These are phyloP conservation scores for Coleophoma crateriformis DNA, from an alignment of 2,329 filamentous ascomycete genomes.

Conservation along the genomic window DNA sequence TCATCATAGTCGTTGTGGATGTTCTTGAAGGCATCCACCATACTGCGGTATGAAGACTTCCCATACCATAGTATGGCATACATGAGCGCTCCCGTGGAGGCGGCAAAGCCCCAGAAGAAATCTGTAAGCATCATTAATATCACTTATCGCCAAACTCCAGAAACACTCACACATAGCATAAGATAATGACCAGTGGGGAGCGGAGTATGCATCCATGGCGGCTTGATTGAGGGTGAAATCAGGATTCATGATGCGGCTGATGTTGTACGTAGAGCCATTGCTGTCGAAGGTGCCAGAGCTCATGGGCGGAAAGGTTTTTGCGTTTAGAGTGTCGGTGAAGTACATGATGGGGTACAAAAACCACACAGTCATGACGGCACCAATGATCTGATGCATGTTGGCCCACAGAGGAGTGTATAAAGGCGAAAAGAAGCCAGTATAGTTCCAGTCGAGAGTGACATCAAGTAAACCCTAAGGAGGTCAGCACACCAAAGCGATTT, in stretches of 20 bases:
- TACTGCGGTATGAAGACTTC: constrained; percentile 13
- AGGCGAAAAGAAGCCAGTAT: constrained; percentile 23
- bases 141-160: no score
- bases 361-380: constrained; percentile 6
- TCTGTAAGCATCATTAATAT: background rate
- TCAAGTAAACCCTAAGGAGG: constrained; percentile 14
- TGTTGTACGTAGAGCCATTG: constrained; percentile 21
- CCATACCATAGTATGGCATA: constrained; percentile 25
- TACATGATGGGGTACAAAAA: constrained; percentile 6
- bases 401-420: constrained; percentile 67
- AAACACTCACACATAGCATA: constrained; percentile 19
- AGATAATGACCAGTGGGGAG: constrained; percentile 17
- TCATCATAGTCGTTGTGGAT: constrained; percentile 21
- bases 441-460: constrained; percentile 19
- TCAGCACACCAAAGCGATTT: background rate
- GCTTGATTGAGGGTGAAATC: constrained; percentile 26
- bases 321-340: constrained; percentile 4
- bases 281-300: constrained; percentile 58
- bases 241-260: constrained; percentile 18
- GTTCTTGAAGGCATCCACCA: constrained; percentile 15
- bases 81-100: constrained; percentile 24
- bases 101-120: constrained; percentile 30
- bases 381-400: constrained; percentile 65
- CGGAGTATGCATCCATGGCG: constrained; percentile 61
- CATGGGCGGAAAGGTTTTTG: constrained; percentile 51